A percentile compares a stretch with the other conserved stretches of the same genome.
Evolutionary conservation across 1,284 basidiomycete species (phyloP).

Genomic region (Malassezia globosa): DNA sequence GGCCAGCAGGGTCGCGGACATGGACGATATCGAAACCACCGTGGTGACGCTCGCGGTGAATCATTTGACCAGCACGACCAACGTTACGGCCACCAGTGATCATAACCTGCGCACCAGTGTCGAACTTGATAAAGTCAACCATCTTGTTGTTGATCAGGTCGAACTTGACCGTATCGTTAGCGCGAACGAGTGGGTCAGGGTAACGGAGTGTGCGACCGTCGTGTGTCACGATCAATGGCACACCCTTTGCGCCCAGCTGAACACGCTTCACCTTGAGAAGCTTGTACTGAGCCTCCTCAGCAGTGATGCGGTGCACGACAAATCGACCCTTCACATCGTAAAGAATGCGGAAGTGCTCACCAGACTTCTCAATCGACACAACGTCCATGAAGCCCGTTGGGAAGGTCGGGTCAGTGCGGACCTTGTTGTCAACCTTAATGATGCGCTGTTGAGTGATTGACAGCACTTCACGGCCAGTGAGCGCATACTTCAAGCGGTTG

Average conservation of each 20-base stretch:
- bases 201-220: conserved; percentile 99
- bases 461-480: conserved; percentile 90
- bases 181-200: conserved; percentile 87
- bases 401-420: conserved; percentile 93
- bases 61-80: conserved; percentile 91
- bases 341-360: conserved; percentile 97
- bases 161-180: conserved; percentile 96
- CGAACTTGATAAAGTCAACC: conserved; percentile 85
- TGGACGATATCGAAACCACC: conserved; percentile 83
- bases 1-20: conserved; percentile 87
- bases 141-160: conserved; percentile 93
- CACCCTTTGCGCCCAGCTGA: conserved; percentile 82
- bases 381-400: conserved; percentile 98
- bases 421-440: conserved; percentile 97
- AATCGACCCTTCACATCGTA: conserved; percentile 99
- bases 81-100: conserved; percentile 99
- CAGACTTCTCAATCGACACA: conserved; percentile 91
- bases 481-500: conserved; percentile 97
- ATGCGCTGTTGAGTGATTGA: conserved; percentile 89
- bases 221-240: conserved; percentile 95
- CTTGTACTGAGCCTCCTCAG: conserved; percentile 96
- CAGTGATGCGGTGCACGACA: conserved; percentile 97
- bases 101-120: conserved; percentile 94
- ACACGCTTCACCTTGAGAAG: conserved; percentile 90
- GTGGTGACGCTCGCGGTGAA: conserved; percentile 89